A percentile compares a stretch with the other conserved stretches of the same genome.
Evolutionary conservation across 257 asterid genomes (phyloP).

Genomic region (Gentiana dahurica): DNA sequence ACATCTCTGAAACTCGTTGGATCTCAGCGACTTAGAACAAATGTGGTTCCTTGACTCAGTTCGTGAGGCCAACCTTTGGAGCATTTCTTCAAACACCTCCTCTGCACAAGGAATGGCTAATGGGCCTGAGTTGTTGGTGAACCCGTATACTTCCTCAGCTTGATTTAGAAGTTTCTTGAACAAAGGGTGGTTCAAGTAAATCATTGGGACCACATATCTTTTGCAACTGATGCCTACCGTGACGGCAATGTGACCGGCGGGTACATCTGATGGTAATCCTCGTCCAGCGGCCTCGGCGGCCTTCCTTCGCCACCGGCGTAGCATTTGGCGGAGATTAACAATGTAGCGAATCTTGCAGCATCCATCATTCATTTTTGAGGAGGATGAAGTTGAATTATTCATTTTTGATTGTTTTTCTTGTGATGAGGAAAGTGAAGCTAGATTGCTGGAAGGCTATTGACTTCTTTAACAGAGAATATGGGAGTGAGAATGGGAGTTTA

Average conservation of each 20-base stretch:
- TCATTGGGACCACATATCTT: slow-evolving; percentile 34
- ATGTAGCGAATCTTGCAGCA: slow-evolving; percentile 40
- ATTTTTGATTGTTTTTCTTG: too few relatives aligned
- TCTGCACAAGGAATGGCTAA: too few relatives aligned
- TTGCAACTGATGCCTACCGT: slow-evolving; percentile 24
- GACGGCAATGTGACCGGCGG: slow-evolving; percentile 45
- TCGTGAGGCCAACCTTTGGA: slow-evolving; percentile 26
- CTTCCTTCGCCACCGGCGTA: slow-evolving; percentile 42
- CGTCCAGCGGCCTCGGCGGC: slow-evolving; percentile 17
- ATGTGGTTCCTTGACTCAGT: slow-evolving; percentile 10
- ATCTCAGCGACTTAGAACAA: slow-evolving; percentile 10
- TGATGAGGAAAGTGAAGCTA: too few relatives aligned
- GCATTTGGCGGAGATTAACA: slow-evolving; percentile 41
- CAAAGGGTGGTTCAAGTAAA: slow-evolving; percentile 41
- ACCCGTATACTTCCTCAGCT: slow-evolving; percentile 54
- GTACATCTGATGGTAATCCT: slow-evolving; percentile 28
- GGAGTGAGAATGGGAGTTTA: too few relatives aligned
- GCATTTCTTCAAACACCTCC: slow-evolving; percentile 19
- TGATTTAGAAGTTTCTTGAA: slow-evolving; percentile 33
- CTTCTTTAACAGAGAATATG: too few relatives aligned
- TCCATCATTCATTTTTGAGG: not conserved
- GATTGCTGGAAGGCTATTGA: too few relatives aligned
- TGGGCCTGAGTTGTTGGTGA: slow-evolving; percentile 28
- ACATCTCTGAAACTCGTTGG: slow-evolving; percentile 25
- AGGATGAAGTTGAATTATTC: too few relatives aligned